Base-by-base conservation (phyloP, 2,329 filamentous ascomycete genomes). In the Grosmannia huntii region DNA sequence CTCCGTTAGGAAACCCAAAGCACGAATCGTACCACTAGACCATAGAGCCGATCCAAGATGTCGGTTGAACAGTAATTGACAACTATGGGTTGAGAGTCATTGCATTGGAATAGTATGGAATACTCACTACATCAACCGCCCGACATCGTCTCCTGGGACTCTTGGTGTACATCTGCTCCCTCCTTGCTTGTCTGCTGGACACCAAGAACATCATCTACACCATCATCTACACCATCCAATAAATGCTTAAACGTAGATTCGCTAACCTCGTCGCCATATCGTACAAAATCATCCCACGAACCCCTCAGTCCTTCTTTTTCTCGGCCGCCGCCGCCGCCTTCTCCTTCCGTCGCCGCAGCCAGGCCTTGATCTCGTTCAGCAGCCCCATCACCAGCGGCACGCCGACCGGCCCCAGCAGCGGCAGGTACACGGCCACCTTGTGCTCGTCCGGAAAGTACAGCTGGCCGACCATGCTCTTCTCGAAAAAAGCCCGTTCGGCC, bases 391-490 rank as follows among this genome's bases (percentile, higher is more conserved):
- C 70, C 55, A 99, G 73, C 44, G 94, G 94, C 14, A 97, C 92
- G 5, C 89, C 90, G 48, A 97, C 84, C 0, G 94, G 94, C 0
- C 94, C 94, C 48, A 99, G 73, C 12, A 99, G 74, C 1, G 94
- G 94, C 65, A 99, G 73, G 69, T 99, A 99, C 0, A 99, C 94
- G 0, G 94, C 94, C 27, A 99, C 83, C 72, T 97, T 99, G 71
- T 99, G 94, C 73, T 99, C 94, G 67, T 99, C 94, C 0, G 94
- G 94, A 70, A 99, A 99, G 71, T 97, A 99, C 2, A 97, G 85
- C 73, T 97, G 94, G 0, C 91, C 94, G 14, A 99, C 94, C 94
- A 99, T 99, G 67, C 89, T 95, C 73, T 95, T 95, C 72, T 99
- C 94, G 65, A 99, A 99, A 72, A 99, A 99, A 0, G 92, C 92